A percentile compares a stretch with the other conserved stretches of the same genome.
These are phyloP conservation scores for Guadua angustifolia DNA, from an alignment of 176 grass and related monocot genomes.

Conservation along the genomic window DNA sequence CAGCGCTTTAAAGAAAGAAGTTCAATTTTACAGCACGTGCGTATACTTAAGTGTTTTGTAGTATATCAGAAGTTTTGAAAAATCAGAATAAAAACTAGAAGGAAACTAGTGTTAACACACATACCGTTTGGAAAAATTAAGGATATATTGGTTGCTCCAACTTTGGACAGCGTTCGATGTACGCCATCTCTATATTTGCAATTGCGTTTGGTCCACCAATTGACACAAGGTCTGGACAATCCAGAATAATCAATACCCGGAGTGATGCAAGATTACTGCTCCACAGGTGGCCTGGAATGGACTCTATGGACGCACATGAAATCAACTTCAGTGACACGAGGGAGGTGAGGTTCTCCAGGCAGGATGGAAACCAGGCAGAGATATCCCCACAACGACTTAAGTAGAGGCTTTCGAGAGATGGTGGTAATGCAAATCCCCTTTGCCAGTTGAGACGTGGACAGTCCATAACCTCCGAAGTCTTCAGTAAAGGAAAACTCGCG, in stretches of 20 bases:
- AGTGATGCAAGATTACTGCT: no score
- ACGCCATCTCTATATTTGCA: neutral
- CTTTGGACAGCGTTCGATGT: accelerated
- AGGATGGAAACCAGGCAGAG: no score
- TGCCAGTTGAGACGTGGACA: accelerated
- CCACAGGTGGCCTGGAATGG: no score
- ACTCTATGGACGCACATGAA: accelerated
- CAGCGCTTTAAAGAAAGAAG: no score
- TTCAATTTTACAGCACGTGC: no score
- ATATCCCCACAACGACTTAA: neutral
- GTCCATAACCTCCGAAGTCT: neutral
- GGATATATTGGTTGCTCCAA: no score
- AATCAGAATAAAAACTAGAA: no score
- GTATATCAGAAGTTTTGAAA: no score
- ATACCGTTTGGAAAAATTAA: no score
- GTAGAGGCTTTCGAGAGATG: no score
- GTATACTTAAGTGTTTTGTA: no score
- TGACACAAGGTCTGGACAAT: neutral
- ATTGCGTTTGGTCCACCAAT: neutral
- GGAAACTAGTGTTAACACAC: no score
- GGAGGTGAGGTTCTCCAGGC: neutral
- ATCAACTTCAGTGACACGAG: accelerated
- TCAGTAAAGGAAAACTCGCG: neutral
- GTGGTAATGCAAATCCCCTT: neutral
- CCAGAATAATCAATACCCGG: accelerated